Evolutionary conservation across 495 filamentous ascomycete species (phyloP).

Genomic region (Massariosphaeria phaeospora): DNA sequence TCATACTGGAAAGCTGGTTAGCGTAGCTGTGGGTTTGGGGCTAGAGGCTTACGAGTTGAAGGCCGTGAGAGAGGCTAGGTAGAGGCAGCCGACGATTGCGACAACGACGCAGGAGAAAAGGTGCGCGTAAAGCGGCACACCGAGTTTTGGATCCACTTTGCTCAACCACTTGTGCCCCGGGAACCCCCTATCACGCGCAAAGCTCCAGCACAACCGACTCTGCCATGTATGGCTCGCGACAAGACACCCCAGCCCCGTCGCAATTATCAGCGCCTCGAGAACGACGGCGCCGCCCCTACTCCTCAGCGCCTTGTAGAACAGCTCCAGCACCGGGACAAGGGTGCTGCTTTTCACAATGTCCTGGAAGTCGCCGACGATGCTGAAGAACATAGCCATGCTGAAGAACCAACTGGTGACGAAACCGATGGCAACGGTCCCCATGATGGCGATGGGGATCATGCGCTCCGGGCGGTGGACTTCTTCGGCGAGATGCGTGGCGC

Average conservation of each 20-base stretch:
- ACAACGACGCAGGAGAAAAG: slow-evolving; percentile 48
- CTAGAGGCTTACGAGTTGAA: slow-evolving; percentile 50
- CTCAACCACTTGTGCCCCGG: slow-evolving; percentile 47
- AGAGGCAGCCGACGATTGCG: slow-evolving; percentile 50
- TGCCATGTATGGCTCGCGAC: slow-evolving; percentile 57
- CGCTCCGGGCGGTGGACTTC: slow-evolving; percentile 51
- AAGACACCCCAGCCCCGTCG: slow-evolving; percentile 53
- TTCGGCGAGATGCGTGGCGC: slow-evolving; percentile 59
- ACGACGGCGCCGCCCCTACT: slow-evolving; percentile 53
- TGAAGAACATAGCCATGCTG: slow-evolving; percentile 57
- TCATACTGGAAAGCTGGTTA: slow-evolving; percentile 24
- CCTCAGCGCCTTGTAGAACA: slow-evolving; percentile 53
- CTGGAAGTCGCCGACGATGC: slow-evolving; percentile 48
- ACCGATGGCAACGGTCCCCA: slow-evolving; percentile 56
- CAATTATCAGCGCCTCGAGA: slow-evolving; percentile 51
- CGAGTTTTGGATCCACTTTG: slow-evolving; percentile 47
- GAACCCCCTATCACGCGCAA: slow-evolving; percentile 55
- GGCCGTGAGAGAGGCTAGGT: slow-evolving; percentile 50
- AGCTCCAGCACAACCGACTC: slow-evolving; percentile 56
- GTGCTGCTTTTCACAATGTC: slow-evolving; percentile 48
- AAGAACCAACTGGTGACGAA: slow-evolving; percentile 55
- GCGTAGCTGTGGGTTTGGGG: background rate
- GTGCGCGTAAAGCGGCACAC: slow-evolving; percentile 54
- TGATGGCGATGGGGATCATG: slow-evolving; percentile 52
- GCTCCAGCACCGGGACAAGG: slow-evolving; percentile 52